A percentile compares a stretch with the other conserved stretches of the same genome.
These are phyloP conservation scores for Petunia hybrid DNA, from an alignment of 305 asterid species.

Conservation along the genomic window DNA sequence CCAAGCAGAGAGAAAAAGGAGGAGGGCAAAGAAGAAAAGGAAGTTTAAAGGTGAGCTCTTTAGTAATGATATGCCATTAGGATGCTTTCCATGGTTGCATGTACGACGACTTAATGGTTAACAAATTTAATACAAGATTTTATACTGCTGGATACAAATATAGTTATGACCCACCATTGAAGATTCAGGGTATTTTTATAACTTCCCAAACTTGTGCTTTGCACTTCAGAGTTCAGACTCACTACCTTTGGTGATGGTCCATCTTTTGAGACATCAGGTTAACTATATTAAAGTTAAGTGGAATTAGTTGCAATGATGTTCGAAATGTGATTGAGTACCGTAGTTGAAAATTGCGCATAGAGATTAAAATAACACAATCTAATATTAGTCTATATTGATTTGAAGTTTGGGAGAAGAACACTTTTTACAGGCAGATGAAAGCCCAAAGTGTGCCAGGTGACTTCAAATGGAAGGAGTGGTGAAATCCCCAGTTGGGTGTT, in stretches of 20 bases:
- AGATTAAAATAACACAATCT: not conserved
- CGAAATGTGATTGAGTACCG: not conserved
- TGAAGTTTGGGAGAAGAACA: not conserved
- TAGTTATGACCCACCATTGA: not conserved
- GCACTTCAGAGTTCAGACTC: not conserved
- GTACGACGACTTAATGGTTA: slow-evolving; percentile 7
- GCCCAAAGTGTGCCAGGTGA: not conserved
- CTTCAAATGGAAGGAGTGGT: no score
- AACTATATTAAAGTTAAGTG: not conserved
- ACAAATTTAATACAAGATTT: no score
- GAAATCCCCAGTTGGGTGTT: no score
- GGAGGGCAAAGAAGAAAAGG: slow-evolving; percentile 90
- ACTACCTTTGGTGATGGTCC: not conserved
- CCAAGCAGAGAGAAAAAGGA: slow-evolving; percentile 80
- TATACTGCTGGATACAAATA: not conserved
- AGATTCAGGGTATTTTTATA: not conserved
- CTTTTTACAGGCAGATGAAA: not conserved
- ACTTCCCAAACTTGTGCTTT: not conserved
- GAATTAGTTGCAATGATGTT: not conserved
- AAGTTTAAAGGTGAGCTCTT: slow-evolving; percentile 70
- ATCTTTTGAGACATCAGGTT: not conserved
- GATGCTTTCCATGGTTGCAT: not conserved
- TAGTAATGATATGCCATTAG: not conserved
- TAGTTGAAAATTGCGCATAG: not conserved
- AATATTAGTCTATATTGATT: not conserved